phyloP scores from a whole-genome alignment of 148 eudicot species.

The Euryodendron excelsum region DNA sequence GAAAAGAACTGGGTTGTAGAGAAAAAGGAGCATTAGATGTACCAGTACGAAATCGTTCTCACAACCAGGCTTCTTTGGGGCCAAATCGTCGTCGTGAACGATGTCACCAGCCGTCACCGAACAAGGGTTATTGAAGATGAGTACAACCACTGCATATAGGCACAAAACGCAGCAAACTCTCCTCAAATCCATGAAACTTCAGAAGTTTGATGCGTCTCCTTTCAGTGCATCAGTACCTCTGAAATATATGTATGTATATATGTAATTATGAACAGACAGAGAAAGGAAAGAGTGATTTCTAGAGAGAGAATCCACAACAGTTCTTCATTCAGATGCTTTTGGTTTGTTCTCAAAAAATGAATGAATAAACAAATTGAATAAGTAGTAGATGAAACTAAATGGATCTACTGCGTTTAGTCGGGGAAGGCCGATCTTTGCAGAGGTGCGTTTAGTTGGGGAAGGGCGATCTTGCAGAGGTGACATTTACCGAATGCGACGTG shows the following conservation, averaged over 20 bases:
- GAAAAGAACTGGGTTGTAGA: conserved; percentile 26
- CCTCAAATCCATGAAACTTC: conserved; percentile 39
- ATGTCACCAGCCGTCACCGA: conserved; percentile 69
- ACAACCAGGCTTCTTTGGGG: conserved; percentile 89
- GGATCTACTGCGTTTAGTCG: neutral
- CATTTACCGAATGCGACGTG: neutral
- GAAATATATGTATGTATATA: too few species aligned
- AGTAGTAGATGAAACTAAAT: too few species aligned
- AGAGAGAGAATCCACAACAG: neutral
- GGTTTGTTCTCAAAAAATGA: neutral
- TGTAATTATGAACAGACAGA: neutral
- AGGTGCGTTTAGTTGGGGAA: neutral
- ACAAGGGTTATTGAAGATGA: conserved; percentile 21
- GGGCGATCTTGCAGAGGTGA: too few species aligned
- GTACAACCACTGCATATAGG: conserved; percentile 18
- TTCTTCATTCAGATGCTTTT: neutral
- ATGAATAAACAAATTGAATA: neutral
- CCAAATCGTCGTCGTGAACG: conserved; percentile 64
- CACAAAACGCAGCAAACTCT: conserved; percentile 28
- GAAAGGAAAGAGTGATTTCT: neutral
- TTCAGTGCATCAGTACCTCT: too few species aligned
- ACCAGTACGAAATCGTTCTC: conserved; percentile 83
- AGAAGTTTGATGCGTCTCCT: conserved; percentile 9
- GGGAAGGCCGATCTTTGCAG: too few species aligned
- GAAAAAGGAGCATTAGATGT: conserved; percentile 7